Evolutionary conservation across 2,329 filamentous ascomycete genomes (phyloP).

Genomic region (Aplosporella prunicola): DNA sequence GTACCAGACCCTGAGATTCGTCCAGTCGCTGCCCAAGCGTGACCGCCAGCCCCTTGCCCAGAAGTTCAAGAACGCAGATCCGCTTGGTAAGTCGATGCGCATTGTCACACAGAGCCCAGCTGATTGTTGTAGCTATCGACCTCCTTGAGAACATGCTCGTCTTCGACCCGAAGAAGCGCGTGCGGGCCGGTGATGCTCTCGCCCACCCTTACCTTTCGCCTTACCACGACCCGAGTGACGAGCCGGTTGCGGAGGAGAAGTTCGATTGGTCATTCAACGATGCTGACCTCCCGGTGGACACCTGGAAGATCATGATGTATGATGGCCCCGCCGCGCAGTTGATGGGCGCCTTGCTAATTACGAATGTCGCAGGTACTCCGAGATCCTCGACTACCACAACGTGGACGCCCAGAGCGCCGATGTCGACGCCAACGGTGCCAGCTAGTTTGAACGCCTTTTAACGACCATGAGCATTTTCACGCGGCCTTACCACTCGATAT

Average conservation of each 20-base stretch:
- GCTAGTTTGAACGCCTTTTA: too few species aligned
- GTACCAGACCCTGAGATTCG: constrained; percentile 78
- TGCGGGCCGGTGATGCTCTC: constrained; percentile 77
- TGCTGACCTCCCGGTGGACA: constrained; percentile 90
- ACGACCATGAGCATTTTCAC: too few species aligned
- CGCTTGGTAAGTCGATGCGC: constrained; percentile 51
- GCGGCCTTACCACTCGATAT: neutral
- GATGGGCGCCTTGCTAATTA: neutral
- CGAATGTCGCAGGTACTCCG: constrained; percentile 66
- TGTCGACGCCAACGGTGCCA: constrained; percentile 16
- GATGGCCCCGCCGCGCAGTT: constrained; percentile 5
- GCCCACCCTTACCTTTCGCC: constrained; percentile 88
- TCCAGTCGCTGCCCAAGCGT: constrained; percentile 91
- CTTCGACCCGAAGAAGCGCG: constrained; percentile 93
- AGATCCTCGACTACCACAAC: constrained; percentile 98
- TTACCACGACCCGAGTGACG: constrained; percentile 95
- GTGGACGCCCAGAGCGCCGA: constrained; percentile 48
- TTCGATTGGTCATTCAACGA: constrained; percentile 99
- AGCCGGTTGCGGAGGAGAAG: constrained; percentile 91
- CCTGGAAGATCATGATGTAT: constrained; percentile 99
- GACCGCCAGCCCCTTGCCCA: constrained; percentile 75
- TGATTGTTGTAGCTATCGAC: constrained; percentile 59
- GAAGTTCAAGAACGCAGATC: constrained; percentile 94
- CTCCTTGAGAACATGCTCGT: constrained; percentile 95
- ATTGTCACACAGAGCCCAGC: neutral